Base-by-base conservation (phyloP, 768 basidiomycete genomes). In the Mycena crocata region DNA sequence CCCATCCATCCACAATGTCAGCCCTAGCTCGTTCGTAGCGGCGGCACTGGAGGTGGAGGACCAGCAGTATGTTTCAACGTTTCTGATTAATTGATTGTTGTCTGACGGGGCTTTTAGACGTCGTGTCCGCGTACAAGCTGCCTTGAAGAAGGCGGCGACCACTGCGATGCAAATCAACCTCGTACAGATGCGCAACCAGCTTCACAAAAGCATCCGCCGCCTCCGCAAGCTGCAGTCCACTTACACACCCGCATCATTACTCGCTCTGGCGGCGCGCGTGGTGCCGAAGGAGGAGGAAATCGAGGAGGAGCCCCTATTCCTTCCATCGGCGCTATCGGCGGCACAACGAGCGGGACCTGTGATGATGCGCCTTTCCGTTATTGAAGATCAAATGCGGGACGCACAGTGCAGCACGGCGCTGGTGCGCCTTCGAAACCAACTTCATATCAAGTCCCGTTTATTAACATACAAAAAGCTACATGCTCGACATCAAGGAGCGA, bases 321-420 rank as follows among this genome's bases (percentile, higher is more conserved):
- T 74, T 2, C 74, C 70, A 0, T 72, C 70, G 17, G 60, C 51
- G 15, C 44, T 73, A 35, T 51, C 56, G 5, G 17, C 28, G 23
- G 37, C 32, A 10, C 35, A 34, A 19, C 58, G 70, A 4, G 35
- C 57, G 31, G 31, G 15, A n/a, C 65, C 67, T 5, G 69, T 65
- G n/a, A 4, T 62, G 0, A 15, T 34, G 0, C 62, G 62, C 5
- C 57, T 78, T 1, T 30, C 67, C 0, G 40, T 60, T 5, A 68
- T 73, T 19, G 77, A 78, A 56, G 68, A 67, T 1, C 26, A 62
- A 26, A 57, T 76, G 21, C 70, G 72, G 0, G 52, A 54, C 19
- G 72, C 72, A 2, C 75, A 76, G 42, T 74, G 73, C 59, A 10
- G 31, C 24, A 72, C 74, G 42, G 31, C 69, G 3, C 72, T 78